Base-by-base conservation (phyloP, 768 basidiomycete genomes). In the Ramaria rubella region DNA sequence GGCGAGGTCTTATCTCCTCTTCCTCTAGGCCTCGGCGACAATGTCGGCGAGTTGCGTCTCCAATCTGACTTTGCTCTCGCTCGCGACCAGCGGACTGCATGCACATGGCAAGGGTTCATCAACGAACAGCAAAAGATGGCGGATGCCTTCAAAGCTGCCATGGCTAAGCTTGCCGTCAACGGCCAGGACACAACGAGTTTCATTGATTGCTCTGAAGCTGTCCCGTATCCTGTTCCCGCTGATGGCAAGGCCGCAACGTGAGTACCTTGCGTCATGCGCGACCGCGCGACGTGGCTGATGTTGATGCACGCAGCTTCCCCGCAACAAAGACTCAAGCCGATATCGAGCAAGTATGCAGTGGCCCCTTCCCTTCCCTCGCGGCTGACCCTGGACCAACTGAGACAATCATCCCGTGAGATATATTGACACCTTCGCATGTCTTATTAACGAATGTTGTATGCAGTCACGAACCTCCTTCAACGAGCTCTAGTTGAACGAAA, bases 141-240 rank as follows among this genome's bases (percentile, higher is more conserved):
- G 9, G 26, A 53, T 26, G 62, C 59, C 23, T 72, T 72, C 60
- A 59, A 60, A 21, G 61, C 61, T n/a, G 69, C 67, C 14, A 71
- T 72, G 69, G 48, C 61, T n/a, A 72, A 72, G 59, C 53, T 72
- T 52, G 60, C 67, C 21, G 59, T 64, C 9, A 55, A 69, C n/a
- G 71, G 71, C 17, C 68, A 71, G 34, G 53, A 53, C 30, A 58
- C 58, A 12, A 4, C 24, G 11, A 17, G 51, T 12, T 53, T 72
- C 38, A 59, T 58, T 8, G 68, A 72, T 44, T 72, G 70, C 58
- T 68, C 69, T 15, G 65, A 62, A 48, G 61, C 65, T 55, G 59
- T 65, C 27, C 65, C 65, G 49, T 46, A 36, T 19, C 56, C 62
- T 11, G 17, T 54, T 15, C 34, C 58, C 15, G 51, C 60, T 29